Evolutionary conservation across 345 rosid genomes (phyloP).

Genomic region (Gossypium herbaceum): DNA sequence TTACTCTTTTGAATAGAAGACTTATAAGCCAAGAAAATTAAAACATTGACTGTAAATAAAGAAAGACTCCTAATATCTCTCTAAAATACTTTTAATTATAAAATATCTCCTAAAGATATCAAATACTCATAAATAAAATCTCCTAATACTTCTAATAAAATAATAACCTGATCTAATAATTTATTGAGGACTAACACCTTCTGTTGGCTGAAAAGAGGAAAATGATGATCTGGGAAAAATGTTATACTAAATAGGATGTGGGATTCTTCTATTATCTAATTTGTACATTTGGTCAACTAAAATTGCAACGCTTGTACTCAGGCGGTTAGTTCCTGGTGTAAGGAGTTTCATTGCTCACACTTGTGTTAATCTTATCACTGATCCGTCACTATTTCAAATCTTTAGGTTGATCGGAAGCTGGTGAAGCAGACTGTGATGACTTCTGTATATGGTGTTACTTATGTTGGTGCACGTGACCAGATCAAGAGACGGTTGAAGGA

Average conservation of each 20-base stretch:
- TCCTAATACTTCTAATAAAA: too few relatives aligned
- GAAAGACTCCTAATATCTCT: too few relatives aligned
- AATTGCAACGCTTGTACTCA: neutral
- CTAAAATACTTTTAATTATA: too few relatives aligned
- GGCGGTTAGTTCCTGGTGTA: neutral
- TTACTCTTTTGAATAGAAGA: too few relatives aligned
- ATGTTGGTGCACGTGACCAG: conserved; percentile 94
- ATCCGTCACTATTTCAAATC: conserved; percentile 25
- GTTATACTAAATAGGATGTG: neutral
- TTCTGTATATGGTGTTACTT: conserved; percentile 97
- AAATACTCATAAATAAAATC: too few relatives aligned
- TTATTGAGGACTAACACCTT: neutral
- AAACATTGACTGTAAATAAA: too few relatives aligned
- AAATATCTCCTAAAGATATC: too few relatives aligned
- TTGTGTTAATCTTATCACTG: conserved; percentile 16
- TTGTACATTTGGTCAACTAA: neutral
- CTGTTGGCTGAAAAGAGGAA: conserved; percentile 1
- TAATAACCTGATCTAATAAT: too few relatives aligned
- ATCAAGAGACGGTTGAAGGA: conserved; percentile 86
- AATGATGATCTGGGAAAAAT: neutral
- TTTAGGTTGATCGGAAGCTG: conserved; percentile 87
- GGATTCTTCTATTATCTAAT: neutral
- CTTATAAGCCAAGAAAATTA: too few relatives aligned
- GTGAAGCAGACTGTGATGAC: conserved; percentile 99
- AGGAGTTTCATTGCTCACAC: neutral